A percentile compares a stretch with the other conserved stretches of the same genome.
These are phyloP conservation scores for Yamadazyma olivae DNA, from an alignment of 805 yeast species.

Conservation along the genomic window DNA sequence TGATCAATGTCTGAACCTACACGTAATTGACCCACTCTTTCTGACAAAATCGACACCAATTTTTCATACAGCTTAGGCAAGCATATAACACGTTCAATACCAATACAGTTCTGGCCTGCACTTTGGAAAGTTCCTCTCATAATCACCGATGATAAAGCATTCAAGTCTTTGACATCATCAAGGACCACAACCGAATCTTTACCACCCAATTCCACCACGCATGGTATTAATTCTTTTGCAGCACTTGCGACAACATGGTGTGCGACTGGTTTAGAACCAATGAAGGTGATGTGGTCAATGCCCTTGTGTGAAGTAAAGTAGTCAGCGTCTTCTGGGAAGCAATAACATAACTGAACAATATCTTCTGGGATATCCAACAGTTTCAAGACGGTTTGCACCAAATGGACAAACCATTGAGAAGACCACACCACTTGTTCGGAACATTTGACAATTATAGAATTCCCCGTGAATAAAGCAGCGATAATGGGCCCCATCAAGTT, in stretches of 20 bases:
- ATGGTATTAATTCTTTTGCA: conserved; percentile 83
- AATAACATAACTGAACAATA: conserved; percentile 81
- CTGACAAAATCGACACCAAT: conserved; percentile 53
- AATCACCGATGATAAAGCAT: conserved; percentile 64
- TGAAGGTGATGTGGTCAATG: conserved; percentile 85
- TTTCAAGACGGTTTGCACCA: conserved; percentile 69
- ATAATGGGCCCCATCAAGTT: conserved; percentile 90
- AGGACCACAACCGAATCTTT: conserved; percentile 88
- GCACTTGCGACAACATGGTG: conserved; percentile 84
- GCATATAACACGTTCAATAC: conserved; percentile 91
- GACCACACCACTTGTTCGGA: conserved; percentile 97
- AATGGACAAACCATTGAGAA: conserved; percentile 68
- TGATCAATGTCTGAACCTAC: conserved; percentile 93
- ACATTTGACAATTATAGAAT: conserved; percentile 87
- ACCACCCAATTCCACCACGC: conserved; percentile 95
- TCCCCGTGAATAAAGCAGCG: conserved; percentile 87
- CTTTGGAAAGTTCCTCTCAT: conserved; percentile 97
- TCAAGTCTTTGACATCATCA: conserved; percentile 65
- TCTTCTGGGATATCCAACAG: conserved; percentile 76
- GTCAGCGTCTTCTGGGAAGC: conserved; percentile 89
- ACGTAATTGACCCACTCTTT: conserved; percentile 60
- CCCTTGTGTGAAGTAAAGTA: conserved; percentile 81
- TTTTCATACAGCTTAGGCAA: conserved; percentile 64
- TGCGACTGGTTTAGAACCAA: conserved; percentile 95
- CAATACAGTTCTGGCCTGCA: conserved; percentile 97